A percentile compares a stretch with the other conserved stretches of the same genome.
These are phyloP conservation scores for Lipomyces mesembrius DNA, from an alignment of 805 yeast species.

Conservation along the genomic window DNA sequence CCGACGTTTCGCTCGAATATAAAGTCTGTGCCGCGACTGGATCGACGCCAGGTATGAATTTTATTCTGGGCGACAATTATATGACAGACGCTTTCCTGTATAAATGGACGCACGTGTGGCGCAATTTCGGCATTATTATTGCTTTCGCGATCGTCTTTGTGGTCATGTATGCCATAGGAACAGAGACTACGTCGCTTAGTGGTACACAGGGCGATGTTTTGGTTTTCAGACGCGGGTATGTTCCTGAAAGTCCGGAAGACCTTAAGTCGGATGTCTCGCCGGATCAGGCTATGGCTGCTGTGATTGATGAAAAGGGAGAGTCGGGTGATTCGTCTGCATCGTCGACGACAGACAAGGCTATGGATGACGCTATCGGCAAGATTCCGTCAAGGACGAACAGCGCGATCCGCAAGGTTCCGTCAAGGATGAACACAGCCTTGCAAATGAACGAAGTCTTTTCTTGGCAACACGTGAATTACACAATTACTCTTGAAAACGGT, in stretches of 20 bases:
- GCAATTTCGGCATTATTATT: conserved; percentile 40
- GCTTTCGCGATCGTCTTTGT: conserved; percentile 58
- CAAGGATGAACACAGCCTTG: conserved; percentile 42
- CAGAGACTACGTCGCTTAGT: conserved; percentile 53
- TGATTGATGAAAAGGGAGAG: conserved; percentile 16
- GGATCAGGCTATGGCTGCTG: background rate
- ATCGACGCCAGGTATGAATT: conserved; percentile 54
- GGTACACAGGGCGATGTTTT: conserved; percentile 45
- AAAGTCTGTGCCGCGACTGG: conserved; percentile 62
- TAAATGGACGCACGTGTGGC: conserved; percentile 57
- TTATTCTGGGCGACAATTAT: conserved; percentile 59
- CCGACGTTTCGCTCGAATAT: conserved; percentile 41
- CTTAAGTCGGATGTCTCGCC: background rate
- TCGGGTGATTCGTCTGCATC: conserved; percentile 35
- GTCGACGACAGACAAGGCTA: conserved; percentile 31
- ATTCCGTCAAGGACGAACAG: conserved; percentile 42
- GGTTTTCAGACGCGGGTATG: conserved; percentile 33
- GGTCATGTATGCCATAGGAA: conserved; percentile 57
- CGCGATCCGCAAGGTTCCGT: conserved; percentile 23
- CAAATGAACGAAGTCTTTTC: conserved; percentile 56
- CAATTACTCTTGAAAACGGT: conserved; percentile 58
- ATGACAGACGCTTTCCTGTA: conserved; percentile 53
- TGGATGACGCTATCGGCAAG: conserved; percentile 39
- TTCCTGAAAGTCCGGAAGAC: conserved; percentile 15
- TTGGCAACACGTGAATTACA: conserved; percentile 76